Evolutionary conservation across 257 asterid genomes (phyloP), one percentile per base, ranked within the genome.

Genomic region (Solanum infundibuliforme): DNA sequence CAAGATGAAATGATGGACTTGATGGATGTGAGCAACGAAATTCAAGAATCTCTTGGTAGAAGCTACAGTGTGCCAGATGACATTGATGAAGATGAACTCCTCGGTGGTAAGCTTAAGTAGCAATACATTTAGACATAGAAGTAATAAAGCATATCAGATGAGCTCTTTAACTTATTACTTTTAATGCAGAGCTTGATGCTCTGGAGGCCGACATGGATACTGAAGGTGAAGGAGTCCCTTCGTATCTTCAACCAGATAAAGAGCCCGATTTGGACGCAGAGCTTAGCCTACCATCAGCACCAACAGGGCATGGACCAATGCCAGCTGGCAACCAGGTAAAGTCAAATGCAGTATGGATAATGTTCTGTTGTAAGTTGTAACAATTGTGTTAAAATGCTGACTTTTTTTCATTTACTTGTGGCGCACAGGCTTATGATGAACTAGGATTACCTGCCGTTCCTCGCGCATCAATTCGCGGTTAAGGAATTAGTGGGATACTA

Each of bases 1-100:
- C 99, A 97, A 96, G 99, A 97, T 92, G 98, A 97, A 90, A 96
- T 97, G 99, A 89, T 97, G 98, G 99, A 96, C 94, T 94, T 97
- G 88, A 97, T 97, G 99, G 99, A 96, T 89, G 98, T 95, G 89
- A 97, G 99, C 91, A 93, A 90, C 87, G 99, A 97, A 93, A 95
- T 97, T 90, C 99, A 97, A 90, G 99, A 97, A 90, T 90, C 98
- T 62, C 99, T 97, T 85, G 99, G 99, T 76, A 92, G 99, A 92
- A 97, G 98, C 95, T 97, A 97, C 88, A 94, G 87, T 86, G 97
- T 97, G 6, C 99, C 99, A 60, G 98, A 97, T 91, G 99, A 97
- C 92, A 91, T 97, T 68, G 99, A 97, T 86, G 99, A 97, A 92
- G 99, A 96, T 55, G 99, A 97, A 29, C 95, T 97, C 91, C 88